A percentile compares a stretch with the other conserved stretches of the same genome.
Conservation (phyloP, 192 early-diverging fungal genomes). For the Podila verticillata region DNA sequence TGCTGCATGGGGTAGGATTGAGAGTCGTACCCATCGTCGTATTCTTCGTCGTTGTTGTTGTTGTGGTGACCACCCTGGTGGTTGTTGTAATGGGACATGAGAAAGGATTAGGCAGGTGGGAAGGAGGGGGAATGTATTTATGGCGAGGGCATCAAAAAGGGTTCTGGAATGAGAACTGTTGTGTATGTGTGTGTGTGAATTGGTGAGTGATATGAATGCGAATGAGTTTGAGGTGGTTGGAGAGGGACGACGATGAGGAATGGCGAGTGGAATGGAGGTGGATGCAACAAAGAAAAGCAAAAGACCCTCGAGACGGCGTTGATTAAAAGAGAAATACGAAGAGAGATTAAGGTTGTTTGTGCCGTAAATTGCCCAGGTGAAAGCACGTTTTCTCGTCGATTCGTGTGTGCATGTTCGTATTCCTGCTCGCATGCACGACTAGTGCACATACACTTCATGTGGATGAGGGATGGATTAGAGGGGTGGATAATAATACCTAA, state of each 20-base stretch:
- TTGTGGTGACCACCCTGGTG: not conserved
- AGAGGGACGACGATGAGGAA: not conserved
- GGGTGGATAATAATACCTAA: not conserved
- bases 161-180: too few relatives aligned
- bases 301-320: not conserved
- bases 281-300: not conserved
- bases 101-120: too few relatives aligned
- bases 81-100: constrained; percentile 6
- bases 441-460: too few relatives aligned
- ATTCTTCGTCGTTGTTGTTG: not conserved
- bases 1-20: not conserved
- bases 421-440: not conserved
- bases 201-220: not conserved
- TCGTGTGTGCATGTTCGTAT: too few relatives aligned
- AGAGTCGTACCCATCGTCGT: constrained; percentile 1
- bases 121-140: too few relatives aligned
- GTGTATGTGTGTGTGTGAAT: not conserved
- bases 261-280: not conserved
- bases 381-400: too few relatives aligned
- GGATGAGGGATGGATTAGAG: not conserved
- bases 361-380: not conserved
- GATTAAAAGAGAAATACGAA: not conserved
- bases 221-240: not conserved
- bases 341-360: not conserved
- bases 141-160: too few relatives aligned